A percentile compares a stretch with the other conserved stretches of the same genome.
Evolutionary conservation across 208 protist genomes (phyloP).

Genomic region (Leishmania amazonensis): DNA sequence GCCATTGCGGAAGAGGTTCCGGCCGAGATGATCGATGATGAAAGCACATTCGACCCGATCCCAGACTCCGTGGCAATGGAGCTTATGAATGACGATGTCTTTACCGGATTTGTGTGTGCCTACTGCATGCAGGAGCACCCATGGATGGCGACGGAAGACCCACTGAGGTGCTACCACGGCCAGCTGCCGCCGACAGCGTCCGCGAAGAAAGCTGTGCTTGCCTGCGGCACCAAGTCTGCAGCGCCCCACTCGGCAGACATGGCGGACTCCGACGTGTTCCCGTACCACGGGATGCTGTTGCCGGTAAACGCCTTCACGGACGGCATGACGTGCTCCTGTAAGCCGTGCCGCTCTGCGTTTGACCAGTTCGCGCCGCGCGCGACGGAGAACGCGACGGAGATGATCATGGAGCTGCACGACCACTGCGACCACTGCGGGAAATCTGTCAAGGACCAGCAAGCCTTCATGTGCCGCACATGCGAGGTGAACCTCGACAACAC

Average conservation of each 20-base stretch:
- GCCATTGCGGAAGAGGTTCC: constrained; percentile 55
- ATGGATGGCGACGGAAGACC: constrained; percentile 68
- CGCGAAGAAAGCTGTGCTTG: constrained; percentile 33
- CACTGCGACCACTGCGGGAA: constrained; percentile 71
- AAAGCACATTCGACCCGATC: constrained; percentile 37
- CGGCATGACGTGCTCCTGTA: constrained; percentile 68
- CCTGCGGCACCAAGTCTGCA: constrained; percentile 38
- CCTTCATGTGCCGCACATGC: constrained; percentile 84
- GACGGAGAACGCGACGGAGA: constrained; percentile 56
- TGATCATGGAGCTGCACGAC: constrained; percentile 77
- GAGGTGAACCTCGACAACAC: constrained; percentile 56
- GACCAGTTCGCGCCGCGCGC: constrained; percentile 67
- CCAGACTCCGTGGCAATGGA: constrained; percentile 42
- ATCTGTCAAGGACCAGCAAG: constrained; percentile 47
- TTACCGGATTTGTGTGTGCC: constrained; percentile 78
- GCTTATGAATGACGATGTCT: constrained; percentile 82
- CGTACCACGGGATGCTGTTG: constrained; percentile 78
- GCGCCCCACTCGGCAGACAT: not conserved
- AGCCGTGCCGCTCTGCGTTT: constrained; percentile 61
- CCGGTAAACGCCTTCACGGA: constrained; percentile 67
- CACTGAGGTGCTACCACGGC: constrained; percentile 61
- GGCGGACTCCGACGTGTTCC: constrained; percentile 35
- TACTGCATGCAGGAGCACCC: constrained; percentile 85
- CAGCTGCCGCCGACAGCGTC: constrained; percentile 44
- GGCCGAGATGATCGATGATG: constrained; percentile 43